phyloP scores from a whole-genome alignment of 2,329 filamentous ascomycete genomes.

The Parastagonospora nodorum region DNA sequence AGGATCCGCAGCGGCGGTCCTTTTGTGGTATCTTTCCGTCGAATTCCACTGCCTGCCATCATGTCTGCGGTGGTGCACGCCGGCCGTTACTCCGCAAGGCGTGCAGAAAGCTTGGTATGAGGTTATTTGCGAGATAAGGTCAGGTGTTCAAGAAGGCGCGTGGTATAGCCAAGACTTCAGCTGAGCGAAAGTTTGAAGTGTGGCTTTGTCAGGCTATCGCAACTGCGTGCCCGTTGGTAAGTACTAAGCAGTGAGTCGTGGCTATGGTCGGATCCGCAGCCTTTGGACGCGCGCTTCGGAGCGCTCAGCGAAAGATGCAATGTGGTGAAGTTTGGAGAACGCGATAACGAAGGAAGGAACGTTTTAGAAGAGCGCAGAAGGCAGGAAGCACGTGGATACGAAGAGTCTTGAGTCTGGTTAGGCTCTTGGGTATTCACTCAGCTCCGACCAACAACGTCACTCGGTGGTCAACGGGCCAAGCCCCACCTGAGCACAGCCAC shows the following conservation, averaged over 20 bases:
- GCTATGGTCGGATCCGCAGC: slow-evolving; percentile 24
- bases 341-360: slow-evolving; percentile 4
- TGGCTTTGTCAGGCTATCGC: slow-evolving; percentile 12
- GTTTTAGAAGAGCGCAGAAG: slow-evolving; percentile 11
- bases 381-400: slow-evolving; percentile 9
- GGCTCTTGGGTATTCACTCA: slow-evolving; percentile 16
- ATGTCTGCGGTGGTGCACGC: slow-evolving; percentile 11
- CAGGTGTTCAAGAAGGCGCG: not conserved
- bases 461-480: slow-evolving; percentile 2
- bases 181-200: slow-evolving; percentile 1
- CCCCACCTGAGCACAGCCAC: slow-evolving; percentile 15
- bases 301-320: slow-evolving; percentile 24
- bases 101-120: not conserved
- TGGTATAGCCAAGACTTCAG: not conserved
- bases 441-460: slow-evolving; percentile 3
- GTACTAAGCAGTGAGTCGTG: slow-evolving; percentile 18
- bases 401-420: slow-evolving; percentile 12
- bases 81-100: slow-evolving; percentile 9
- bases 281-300: slow-evolving; percentile 27
- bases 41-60: slow-evolving; percentile 56
- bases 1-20: slow-evolving; percentile 90
- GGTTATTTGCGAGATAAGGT: not conserved
- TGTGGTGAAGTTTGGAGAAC: not conserved
- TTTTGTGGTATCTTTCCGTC: slow-evolving; percentile 92
- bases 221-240: slow-evolving; percentile 10